These are phyloP conservation scores for Caloboletus firmus DNA, from an alignment of 1,284 basidiomycete species.

Conservation along the genomic window DNA sequence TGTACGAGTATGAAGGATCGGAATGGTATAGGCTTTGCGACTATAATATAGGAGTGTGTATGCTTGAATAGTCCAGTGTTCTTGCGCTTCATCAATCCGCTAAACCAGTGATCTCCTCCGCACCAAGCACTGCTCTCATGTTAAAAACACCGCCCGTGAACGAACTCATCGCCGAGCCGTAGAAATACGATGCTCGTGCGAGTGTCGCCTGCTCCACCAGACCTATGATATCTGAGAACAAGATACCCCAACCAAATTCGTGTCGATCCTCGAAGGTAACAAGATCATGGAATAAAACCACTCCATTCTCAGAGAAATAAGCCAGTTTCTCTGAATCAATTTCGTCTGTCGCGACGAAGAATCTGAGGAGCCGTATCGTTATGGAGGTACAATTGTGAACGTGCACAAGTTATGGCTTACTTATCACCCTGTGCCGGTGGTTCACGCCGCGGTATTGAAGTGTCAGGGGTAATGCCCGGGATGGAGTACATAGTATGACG, in stretches of 20 bases:
- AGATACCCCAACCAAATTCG: constrained; percentile 39
- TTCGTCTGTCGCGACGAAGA: constrained; percentile 47
- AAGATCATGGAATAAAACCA: constrained; percentile 39
- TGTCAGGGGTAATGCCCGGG: constrained; percentile 22
- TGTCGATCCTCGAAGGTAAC: constrained; percentile 39
- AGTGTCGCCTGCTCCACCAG: constrained; percentile 43
- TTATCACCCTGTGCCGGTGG: constrained; percentile 22
- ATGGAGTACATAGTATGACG: constrained; percentile 18
- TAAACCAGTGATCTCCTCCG: constrained; percentile 24
- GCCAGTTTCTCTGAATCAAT: constrained; percentile 32
- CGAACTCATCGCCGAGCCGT: constrained; percentile 43
- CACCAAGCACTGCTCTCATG: constrained; percentile 34
- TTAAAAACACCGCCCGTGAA: constrained; percentile 42
- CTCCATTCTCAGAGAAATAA: constrained; percentile 37
- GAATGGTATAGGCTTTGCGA: neutral
- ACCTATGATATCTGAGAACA: constrained; percentile 42
- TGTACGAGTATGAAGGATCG: constrained; percentile 17
- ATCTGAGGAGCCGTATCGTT: constrained; percentile 27
- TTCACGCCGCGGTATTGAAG: constrained; percentile 18
- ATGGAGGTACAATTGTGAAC: neutral
- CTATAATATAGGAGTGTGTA: constrained; percentile 2
- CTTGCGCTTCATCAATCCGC: constrained; percentile 24
- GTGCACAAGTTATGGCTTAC: constrained; percentile 10
- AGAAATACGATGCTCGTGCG: constrained; percentile 39
- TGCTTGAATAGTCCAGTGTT: neutral